phyloP scores from a whole-genome alignment of 257 asterid species.

The Nicotiana obtusifolia region DNA sequence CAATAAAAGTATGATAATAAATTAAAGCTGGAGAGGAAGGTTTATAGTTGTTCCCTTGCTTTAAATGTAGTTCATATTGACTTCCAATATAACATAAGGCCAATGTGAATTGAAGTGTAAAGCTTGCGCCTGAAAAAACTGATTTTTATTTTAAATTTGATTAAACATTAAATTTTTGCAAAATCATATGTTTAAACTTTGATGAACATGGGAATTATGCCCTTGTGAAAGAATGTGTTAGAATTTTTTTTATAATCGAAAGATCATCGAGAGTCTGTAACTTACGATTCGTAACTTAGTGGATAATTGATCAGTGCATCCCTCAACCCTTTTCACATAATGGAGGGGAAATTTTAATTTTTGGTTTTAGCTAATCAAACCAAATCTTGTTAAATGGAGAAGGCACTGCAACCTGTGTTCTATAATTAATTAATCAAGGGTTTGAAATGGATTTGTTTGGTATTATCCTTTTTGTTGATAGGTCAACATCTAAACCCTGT shows the following conservation, averaged over 20 bases:
- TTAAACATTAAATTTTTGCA: no score
- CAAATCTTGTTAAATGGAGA: neutral
- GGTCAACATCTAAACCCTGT: conserved; percentile 56
- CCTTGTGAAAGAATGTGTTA: no score
- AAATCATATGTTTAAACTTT: no score
- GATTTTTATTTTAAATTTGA: no score
- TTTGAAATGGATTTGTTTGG: conserved; percentile 50
- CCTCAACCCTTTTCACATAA: neutral
- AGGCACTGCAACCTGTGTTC: conserved; percentile 22
- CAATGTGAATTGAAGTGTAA: no score
- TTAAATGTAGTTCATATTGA: neutral
- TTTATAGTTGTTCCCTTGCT: neutral
- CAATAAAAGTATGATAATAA: neutral
- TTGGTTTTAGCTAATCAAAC: neutral
- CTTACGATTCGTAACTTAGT: neutral
- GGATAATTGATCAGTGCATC: neutral
- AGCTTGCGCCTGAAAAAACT: no score
- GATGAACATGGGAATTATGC: no score
- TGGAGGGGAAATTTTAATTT: neutral
- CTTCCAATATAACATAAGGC: neutral
- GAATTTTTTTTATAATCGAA: no score
- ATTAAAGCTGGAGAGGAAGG: neutral
- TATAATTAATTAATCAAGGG: conserved; percentile 21
- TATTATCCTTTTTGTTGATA: conserved; percentile 53
- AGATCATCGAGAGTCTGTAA: no score